Base-by-base conservation (phyloP, 495 filamentous ascomycete species). In the Lepidopterella palustris region DNA sequence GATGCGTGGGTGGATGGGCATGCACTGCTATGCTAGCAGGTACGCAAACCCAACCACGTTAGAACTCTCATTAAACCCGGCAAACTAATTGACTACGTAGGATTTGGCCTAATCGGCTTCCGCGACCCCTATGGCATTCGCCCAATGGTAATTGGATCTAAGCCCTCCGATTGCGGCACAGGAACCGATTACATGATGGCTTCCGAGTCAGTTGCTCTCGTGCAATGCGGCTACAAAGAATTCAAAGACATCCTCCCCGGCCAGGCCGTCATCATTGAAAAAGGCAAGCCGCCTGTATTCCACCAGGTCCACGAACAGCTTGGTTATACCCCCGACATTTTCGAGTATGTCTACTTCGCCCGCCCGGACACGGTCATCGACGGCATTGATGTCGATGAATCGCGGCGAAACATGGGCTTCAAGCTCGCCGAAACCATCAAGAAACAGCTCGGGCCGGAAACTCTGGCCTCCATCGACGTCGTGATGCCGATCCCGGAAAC, bases 131-230 rank as follows among this genome's bases (percentile, higher is more conserved):
- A 92, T 65, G 93, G 92, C 63, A 98, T 98, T 62, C 87, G 93
- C 28, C 93, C 93, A 0, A 79, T 98, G 53, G 81, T 91, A 40
- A 77, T 97, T 4, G 93, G 93, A 45, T 86, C 83, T 63, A 81
- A 88, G 40, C 80, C 81, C 3, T 87, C 87, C 0, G 68, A 85
- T n/a, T 77, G 79, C 54, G 80, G 81, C 25, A 79, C 82, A 0
- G 87, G 87, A 21, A 88, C 70, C 54, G 93, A 97, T 74, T 98
- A 97, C 76, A 95, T 97, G 88, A 84, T 98, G 78, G 89, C 93
- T 0, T 96, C 90, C n/a, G 93, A 98, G 74, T 93, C 88, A 29
- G 88, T 97, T 59, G 93, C 93, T 50, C 77, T 98, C 42, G 81
- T 85, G 55, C 91, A 96, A 67, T 83, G 95, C 29, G 92, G 90